Base-by-base conservation (phyloP, 129 eudicot genomes). In the Dittrichia graveolens region DNA sequence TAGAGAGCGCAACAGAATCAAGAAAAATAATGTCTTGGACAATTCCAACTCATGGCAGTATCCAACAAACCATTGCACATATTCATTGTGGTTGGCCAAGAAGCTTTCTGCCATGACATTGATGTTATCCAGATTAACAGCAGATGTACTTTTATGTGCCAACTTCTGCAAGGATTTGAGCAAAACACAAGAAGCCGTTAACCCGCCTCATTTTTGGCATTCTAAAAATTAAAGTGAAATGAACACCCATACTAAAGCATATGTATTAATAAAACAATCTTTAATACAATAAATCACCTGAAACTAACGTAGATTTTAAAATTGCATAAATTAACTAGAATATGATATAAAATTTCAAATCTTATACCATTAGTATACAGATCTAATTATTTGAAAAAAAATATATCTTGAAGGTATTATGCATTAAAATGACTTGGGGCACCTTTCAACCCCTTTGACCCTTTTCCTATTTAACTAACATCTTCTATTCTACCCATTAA, bases 1-100 rank as follows among this genome's bases (percentile, higher is more conserved):
- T 66, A 84, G 79, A 16, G 91, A 84, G 54, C 77, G 86, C 82
- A 90, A 65, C 70, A 90, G 69, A 54, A 94, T 79, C 85, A 90
- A 83, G 82, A 84, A 83, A 74, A 88, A 84, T 31, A 88, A 50
- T 38, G 91, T 84, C 82, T 86, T 90, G n/a, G 97, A 94, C 71
- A 69, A 38, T 48, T 85, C 89, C 49, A 71, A 67, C 44, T 77
- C 78, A 55, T 76, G 61, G 76, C 88, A 84, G 72, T 85, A 83
- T 66, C 69, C 87, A 48, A 80, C 82, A 78, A 94, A 87, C 97
- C 95, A 94, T 47, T 84, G 81, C 68, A 87, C 55, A 52, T 79
- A 77, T 18, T 82, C 91, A 16, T 84, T 83, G 48, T 80, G 69
- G 64, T 83, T 71, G 61, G 43, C 53, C 68, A 81, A 74, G 56